Evolutionary conservation across 495 filamentous ascomycete species (phyloP).

Genomic region (Symbiotaphrina buchneri): DNA sequence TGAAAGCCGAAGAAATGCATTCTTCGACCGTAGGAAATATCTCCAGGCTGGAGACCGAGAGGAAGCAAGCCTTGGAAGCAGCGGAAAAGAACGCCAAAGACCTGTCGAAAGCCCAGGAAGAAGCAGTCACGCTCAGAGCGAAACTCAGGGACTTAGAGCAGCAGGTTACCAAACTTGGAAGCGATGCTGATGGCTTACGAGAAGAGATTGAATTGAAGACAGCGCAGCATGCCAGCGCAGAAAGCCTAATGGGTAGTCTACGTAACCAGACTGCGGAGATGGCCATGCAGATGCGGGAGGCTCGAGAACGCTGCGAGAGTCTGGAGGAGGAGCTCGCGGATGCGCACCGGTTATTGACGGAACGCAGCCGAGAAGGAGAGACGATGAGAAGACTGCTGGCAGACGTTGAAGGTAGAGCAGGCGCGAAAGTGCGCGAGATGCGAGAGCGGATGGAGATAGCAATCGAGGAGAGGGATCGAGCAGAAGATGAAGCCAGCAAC

Average conservation of each 20-base stretch:
- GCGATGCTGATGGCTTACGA: conserved; percentile 38
- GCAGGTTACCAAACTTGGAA: conserved; percentile 35
- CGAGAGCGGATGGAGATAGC: conserved; percentile 72
- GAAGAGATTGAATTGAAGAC: conserved; percentile 72
- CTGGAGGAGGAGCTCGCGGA: conserved; percentile 89
- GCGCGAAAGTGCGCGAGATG: conserved; percentile 65
- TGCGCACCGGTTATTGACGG: conserved; percentile 64
- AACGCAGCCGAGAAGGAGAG: conserved; percentile 85
- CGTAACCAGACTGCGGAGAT: conserved; percentile 77
- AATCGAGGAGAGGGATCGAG: conserved; percentile 75
- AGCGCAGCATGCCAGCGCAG: conserved; percentile 65
- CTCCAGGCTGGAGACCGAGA: conserved; percentile 50
- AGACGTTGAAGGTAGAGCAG: conserved; percentile 67
- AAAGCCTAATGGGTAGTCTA: conserved; percentile 74
- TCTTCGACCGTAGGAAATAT: conserved; percentile 49
- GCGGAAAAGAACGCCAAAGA: conserved; percentile 45
- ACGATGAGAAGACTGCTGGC: conserved; percentile 80
- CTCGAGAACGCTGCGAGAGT: conserved; percentile 55
- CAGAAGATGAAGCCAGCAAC: conserved; percentile 71
- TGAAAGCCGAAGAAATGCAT: conserved; percentile 56
- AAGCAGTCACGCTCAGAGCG: conserved; percentile 34
- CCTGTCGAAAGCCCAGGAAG: conserved; percentile 44
- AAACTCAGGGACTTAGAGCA: conserved; percentile 51
- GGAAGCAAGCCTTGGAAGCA: conserved; percentile 48
- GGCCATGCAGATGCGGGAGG: conserved; percentile 83